phyloP scores from a whole-genome alignment of 2,329 filamentous ascomycete species.

The Apiospora arundinis region DNA sequence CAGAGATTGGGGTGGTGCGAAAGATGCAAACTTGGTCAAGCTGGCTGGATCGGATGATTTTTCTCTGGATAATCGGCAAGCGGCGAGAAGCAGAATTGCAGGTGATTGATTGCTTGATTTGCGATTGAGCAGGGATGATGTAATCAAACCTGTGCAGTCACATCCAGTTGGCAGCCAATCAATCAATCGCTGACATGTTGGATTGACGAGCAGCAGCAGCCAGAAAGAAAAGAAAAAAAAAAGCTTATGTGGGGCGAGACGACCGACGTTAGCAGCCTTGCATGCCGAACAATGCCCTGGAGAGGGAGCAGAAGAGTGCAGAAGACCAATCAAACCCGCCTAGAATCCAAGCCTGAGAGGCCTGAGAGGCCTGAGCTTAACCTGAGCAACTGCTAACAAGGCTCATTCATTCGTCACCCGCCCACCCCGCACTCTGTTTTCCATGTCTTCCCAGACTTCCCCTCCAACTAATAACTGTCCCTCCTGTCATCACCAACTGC shows the following conservation, averaged over 20 bases:
- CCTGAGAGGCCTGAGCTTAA: background rate
- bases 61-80: background rate
- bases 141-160: background rate
- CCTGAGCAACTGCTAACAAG: background rate
- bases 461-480: background rate
- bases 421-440: background rate
- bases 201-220: background rate
- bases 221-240: background rate
- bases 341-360: background rate
- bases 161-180: no score
- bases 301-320: no score
- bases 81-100: slow-evolving; percentile 1
- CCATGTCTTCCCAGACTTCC: background rate
- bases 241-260: slow-evolving; percentile 10
- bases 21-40: background rate
- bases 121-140: slow-evolving; percentile 8
- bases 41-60: background rate
- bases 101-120: no score
- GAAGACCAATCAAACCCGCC: background rate
- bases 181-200: background rate
- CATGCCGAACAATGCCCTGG: background rate
- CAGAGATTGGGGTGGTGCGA: background rate
- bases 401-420: background rate
- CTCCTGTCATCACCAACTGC: no score
- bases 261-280: background rate